Evolutionary conservation across 2,329 filamentous ascomycete species (phyloP), one percentile per base, ranked within the genome.

Genomic region (Arthroderma sp.): DNA sequence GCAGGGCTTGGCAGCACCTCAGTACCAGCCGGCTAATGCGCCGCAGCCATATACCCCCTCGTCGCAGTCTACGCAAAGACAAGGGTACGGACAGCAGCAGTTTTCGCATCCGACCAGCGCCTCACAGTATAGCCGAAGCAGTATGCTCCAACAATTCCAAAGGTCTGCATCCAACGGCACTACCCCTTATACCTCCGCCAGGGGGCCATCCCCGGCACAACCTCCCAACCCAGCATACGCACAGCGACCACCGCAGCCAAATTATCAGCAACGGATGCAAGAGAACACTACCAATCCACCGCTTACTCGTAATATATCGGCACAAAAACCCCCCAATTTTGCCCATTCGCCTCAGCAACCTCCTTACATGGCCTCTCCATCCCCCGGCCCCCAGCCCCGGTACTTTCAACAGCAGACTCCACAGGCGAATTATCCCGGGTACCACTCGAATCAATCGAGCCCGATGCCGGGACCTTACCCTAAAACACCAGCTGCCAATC

Each of bases 81-180:
- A 62, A 29, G 55, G 52, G 9, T 66, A 61, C 47, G 49, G 48
- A 11, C 51, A 58, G 41, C 57, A 58, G 10, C 59, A 60, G 33
- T 65, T 62, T 45, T 50, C 62, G 32, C 58, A 62, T 42, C 44
- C 54, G 22, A 6, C 41, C 32, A 11, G 54, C 57, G 9, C 38
- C 40, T 32, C 43, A 36, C 60, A 61, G 49, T 66, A 59, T 49
- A 59, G 47, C 45, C 61, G 60, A 43, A 55, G 50, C 28, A 59
- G 52, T 41, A 60, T 61, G 39, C 56, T 59, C n/a, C 59, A 58
- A 37, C 65, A 63, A 47, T 65, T 64, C 47, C 65, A 67, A 50
- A 61, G 67, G 10, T 53, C 62, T 11, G 49, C 51, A 9, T 57
- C 58, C 41, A 68, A 67, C 42, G 63, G 63, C 39, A 62, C 56